Evolutionary conservation across 2,329 filamentous ascomycete species (phyloP), one percentile per base, ranked within the genome.

Genomic region (Trichophyton rubrum): DNA sequence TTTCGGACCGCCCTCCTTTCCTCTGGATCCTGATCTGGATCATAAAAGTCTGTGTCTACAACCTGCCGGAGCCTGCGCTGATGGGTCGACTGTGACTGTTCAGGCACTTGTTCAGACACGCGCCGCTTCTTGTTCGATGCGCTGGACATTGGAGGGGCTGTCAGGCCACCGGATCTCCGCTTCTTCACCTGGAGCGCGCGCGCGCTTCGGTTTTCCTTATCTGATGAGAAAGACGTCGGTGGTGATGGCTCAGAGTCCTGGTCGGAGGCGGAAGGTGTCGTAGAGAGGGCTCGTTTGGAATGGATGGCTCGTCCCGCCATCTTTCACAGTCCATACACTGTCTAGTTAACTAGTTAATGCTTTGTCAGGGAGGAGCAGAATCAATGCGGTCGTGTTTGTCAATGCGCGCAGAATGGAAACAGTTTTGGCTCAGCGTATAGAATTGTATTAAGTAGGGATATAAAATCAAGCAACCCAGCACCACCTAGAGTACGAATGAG

Each of bases 21-120:
- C 59, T 87, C 82, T 8, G 86, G 77, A 53, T 88, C 79, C 70
- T 95, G 90, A 62, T 91, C 84, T 0, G 89, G 90, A 69, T 95
- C 86, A 71, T 89, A 93, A 65, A 74, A 80, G 59, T 74, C 63
- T 6, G 78, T 74, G 30, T 83, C 78, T n/a, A 60, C 53, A 20
- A 59, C 41, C 15, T 61, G 41, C 20, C 49, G 41, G 6, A 63
- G 38, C 8, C 22, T 59, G 15, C 59, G 53, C 59, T 49, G 47
- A 30, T 64, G 61, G 30, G 59, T 47, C 2, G 51, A 47, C 35
- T 63, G 62, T 43, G 53, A 63, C 3, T 60, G 24, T 35, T 30
- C 35, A 38, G 49, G 45, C 20, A 27, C 58, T 45, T 55, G 62
- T n/a, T 61, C 60, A 7, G 63, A 64, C 8, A 65, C 20, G 38